These are phyloP conservation scores for Nicotiana paniculata DNA, from an alignment of 257 asterid species.

Conservation along the genomic window DNA sequence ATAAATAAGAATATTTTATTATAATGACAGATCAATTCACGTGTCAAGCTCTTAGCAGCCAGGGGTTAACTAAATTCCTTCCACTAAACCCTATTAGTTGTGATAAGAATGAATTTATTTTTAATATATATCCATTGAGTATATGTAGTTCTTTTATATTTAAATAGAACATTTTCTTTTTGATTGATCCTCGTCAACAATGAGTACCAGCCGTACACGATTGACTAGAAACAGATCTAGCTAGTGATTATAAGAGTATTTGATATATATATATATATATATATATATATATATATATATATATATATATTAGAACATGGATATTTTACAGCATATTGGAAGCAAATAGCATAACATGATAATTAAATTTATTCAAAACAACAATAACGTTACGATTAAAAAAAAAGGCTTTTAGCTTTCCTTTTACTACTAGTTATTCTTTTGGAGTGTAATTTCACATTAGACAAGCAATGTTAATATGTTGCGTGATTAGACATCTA, in stretches of 20 bases:
- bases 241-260: not conserved
- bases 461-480: not conserved
- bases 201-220: constrained; percentile 6
- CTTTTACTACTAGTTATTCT: not conserved
- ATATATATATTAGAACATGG: not conserved
- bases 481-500: not conserved
- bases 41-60: constrained; percentile 15
- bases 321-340: not conserved
- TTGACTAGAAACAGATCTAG: not conserved
- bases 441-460: not conserved
- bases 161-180: not conserved
- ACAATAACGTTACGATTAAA: not conserved
- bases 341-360: not conserved
- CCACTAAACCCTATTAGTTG: not conserved
- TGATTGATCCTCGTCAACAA: not conserved
- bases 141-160: not conserved
- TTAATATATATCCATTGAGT: not conserved
- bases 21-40: constrained; percentile 26
- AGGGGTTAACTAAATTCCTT: not conserved
- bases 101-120: not conserved
- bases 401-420: too few relatives aligned
- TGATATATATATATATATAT: not conserved
- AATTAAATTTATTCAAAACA: not conserved
- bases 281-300: too few relatives aligned
- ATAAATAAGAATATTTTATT: constrained; percentile 2